Conservation (phyloP, 352 stramenopile species). For the Elongisporangium undulatum region DNA sequence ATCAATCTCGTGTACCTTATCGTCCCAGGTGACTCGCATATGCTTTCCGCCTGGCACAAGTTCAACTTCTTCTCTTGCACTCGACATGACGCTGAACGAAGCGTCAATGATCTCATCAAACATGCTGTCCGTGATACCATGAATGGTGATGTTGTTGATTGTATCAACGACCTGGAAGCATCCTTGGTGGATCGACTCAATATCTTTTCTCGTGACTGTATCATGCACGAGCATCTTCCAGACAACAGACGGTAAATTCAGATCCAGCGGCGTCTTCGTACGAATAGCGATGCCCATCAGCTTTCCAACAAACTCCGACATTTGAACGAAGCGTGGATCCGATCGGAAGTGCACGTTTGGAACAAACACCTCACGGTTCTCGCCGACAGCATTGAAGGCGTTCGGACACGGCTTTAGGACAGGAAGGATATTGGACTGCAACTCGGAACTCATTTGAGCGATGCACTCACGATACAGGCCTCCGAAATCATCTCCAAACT, state of each 20-base stretch:
- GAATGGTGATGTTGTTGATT: conserved; percentile 73
- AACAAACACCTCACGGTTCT: conserved; percentile 88
- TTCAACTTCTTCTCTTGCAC: conserved; percentile 71
- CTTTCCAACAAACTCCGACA: conserved; percentile 94
- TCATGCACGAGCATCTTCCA: conserved; percentile 92
- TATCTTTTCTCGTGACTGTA: conserved; percentile 67
- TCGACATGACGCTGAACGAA: conserved; percentile 86
- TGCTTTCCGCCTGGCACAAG: conserved; percentile 73
- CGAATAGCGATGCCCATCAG: conserved; percentile 92
- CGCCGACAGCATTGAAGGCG: conserved; percentile 67
- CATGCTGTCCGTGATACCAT: conserved; percentile 79
- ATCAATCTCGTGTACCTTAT: conserved; percentile 28
- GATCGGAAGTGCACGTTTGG: conserved; percentile 58
- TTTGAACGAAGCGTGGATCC: conserved; percentile 59
- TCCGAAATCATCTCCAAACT: conserved; percentile 90
- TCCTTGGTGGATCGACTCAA: conserved; percentile 77
- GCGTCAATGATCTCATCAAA: conserved; percentile 92
- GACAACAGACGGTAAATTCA: conserved; percentile 89
- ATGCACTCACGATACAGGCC: conserved; percentile 88
- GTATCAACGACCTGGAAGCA: conserved; percentile 89
- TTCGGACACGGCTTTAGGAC: conserved; percentile 90
- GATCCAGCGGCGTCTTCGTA: conserved; percentile 90
- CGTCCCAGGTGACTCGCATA: conserved; percentile 88
- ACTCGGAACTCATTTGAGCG: conserved; percentile 82
- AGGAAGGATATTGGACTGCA: conserved; percentile 80